phyloP scores from a whole-genome alignment of 345 rosid species.

The Melaleuca quinquenervia region DNA sequence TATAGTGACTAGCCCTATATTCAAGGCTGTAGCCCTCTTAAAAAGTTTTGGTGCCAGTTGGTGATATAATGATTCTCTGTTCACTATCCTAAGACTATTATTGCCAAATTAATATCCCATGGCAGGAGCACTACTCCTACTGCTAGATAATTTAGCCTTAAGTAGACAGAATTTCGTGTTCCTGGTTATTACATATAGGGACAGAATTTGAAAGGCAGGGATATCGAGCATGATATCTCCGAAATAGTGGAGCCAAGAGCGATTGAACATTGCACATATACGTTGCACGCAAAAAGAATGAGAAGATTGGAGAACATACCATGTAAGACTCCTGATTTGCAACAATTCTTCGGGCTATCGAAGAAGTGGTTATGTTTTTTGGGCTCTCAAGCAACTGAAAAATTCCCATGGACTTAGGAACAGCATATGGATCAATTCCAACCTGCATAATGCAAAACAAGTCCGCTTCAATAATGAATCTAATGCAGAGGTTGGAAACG shows the following conservation, averaged over 20 bases:
- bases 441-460: conserved; percentile 24
- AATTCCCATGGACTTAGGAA: conserved; percentile 72
- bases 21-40: neutral
- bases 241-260: neutral
- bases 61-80: neutral
- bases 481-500: neutral
- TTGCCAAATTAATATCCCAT: neutral
- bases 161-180: neutral
- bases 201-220: neutral
- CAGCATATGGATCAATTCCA: conserved; percentile 57
- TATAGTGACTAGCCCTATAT: neutral
- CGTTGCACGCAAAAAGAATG: neutral
- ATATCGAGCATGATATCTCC: neutral
- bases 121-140: neutral
- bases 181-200: neutral
- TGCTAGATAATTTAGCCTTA: neutral
- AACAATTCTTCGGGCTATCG: conserved; percentile 72
- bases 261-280: neutral
- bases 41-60: neutral
- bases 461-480: neutral
- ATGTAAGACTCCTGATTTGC: conserved; percentile 73
- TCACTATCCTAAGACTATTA: neutral
- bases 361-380: conserved; percentile 56
- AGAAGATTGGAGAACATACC: conserved; percentile 19
- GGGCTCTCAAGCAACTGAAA: conserved; percentile 69